Percentiles rank a stretch among this genome's conserved stretches.
Evolutionary conservation across 1,139 yeast genomes (phyloP).

Genomic region (Blastobotrys apis): DNA sequence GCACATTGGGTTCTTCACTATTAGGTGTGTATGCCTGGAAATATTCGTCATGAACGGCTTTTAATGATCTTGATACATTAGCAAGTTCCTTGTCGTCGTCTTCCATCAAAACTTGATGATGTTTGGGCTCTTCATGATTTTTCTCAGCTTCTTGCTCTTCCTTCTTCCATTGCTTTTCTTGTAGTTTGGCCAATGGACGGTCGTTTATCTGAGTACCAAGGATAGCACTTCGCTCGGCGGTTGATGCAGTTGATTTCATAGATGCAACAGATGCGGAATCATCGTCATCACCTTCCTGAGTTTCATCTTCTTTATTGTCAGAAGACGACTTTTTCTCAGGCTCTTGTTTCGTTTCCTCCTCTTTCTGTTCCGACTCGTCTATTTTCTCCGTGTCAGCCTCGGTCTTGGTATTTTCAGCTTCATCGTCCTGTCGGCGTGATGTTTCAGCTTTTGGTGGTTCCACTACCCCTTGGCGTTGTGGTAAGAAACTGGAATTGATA

Average conservation of each 20-base stretch:
- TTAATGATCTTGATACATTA: conserved; percentile 59
- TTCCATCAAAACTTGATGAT: conserved; percentile 46
- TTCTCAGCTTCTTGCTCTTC: conserved; percentile 26
- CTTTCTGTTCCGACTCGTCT: conserved; percentile 30
- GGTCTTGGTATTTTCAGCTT: conserved; percentile 12
- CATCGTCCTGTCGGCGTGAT: conserved; percentile 3
- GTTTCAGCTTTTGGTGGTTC: conserved; percentile 15
- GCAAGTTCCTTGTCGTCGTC: conserved; percentile 80
- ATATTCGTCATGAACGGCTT: conserved; percentile 61
- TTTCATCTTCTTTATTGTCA: conserved; percentile 5
- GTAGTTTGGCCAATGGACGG: conserved; percentile 79
- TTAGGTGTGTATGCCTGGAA: conserved; percentile 46
- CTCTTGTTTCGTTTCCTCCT: conserved; percentile 16
- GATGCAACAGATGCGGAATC: background rate
- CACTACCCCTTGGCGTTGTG: conserved; percentile 61
- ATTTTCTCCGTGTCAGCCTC: conserved; percentile 27
- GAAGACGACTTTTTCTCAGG: no score
- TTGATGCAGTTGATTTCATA: background rate
- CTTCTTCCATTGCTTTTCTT: conserved; percentile 60
- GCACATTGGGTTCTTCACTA: conserved; percentile 31
- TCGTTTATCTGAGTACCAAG: conserved; percentile 66
- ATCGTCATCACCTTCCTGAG: conserved; percentile 3
- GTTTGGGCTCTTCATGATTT: conserved; percentile 11
- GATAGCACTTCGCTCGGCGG: conserved; percentile 50
- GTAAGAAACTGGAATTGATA: conserved; percentile 87